Evolutionary conservation across 176 grass and related monocot species (phyloP).

Genomic region (Cenchrus fungigraminus): DNA sequence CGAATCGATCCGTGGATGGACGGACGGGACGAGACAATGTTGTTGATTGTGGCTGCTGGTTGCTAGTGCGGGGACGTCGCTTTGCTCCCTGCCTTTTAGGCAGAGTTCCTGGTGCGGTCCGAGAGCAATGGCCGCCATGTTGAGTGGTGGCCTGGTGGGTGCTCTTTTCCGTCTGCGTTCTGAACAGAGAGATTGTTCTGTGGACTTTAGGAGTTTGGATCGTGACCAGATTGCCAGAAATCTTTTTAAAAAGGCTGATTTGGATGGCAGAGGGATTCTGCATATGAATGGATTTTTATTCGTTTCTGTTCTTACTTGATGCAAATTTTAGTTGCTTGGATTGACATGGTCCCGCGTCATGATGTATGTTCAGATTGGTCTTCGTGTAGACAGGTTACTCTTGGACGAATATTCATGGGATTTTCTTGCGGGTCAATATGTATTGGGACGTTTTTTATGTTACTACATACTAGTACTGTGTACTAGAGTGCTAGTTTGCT

Average conservation of each 20-base stretch:
- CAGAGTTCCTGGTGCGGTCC: conserved; percentile 33
- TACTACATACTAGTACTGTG: background rate
- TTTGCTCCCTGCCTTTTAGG: conserved; percentile 54
- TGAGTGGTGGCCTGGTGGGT: conserved; percentile 2
- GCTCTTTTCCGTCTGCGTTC: background rate
- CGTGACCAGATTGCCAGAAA: background rate
- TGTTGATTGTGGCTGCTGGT: conserved; percentile 37
- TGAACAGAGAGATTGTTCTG: conserved; percentile 12
- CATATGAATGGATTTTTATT: conserved; percentile 8
- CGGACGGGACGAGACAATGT: conserved; percentile 24
- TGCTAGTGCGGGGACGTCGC: conserved; percentile 41
- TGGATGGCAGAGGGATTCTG: background rate
- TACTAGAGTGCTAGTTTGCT: background rate
- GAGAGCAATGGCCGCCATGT: conserved; percentile 3
- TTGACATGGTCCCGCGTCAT: background rate
- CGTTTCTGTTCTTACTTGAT: background rate
- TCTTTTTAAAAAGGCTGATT: background rate
- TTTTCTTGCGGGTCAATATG: background rate
- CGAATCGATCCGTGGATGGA: conserved; percentile 4
- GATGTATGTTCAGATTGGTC: conserved; percentile 20
- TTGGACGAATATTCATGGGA: background rate
- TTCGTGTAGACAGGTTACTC: background rate
- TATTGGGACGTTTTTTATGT: background rate
- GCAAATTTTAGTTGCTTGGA: background rate
- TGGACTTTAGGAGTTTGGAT: conserved; percentile 42